Evolutionary conservation across 2,329 filamentous ascomycete species (phyloP).

Genomic region (Xylaria sp.): DNA sequence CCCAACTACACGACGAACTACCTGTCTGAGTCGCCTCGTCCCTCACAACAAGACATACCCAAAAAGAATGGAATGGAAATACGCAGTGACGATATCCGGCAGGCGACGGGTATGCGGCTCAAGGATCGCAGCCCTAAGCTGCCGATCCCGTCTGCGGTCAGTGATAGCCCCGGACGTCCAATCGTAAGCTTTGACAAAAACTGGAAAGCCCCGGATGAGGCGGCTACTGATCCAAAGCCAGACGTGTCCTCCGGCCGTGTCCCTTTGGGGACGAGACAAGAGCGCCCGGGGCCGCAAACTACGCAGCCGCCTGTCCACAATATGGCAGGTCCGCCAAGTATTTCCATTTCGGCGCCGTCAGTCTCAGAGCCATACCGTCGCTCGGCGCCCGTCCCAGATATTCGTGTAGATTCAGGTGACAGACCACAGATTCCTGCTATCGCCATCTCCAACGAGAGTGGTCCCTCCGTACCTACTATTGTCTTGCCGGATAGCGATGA

Average conservation of each 20-base stretch:
- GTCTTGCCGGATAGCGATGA: constrained; percentile 32
- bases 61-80: constrained; percentile 78
- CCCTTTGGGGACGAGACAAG: constrained; percentile 31
- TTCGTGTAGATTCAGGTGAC: constrained; percentile 41
- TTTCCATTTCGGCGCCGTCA: constrained; percentile 33
- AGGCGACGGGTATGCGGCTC: constrained; percentile 82
- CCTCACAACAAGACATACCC: constrained; percentile 40
- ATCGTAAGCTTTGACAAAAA: constrained; percentile 94
- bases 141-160: constrained; percentile 84
- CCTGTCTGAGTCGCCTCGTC: constrained; percentile 34
- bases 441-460: constrained; percentile 38
- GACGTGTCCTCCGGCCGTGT: constrained; percentile 38
- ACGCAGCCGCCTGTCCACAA: constrained; percentile 41
- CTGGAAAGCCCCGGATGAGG: constrained; percentile 69
- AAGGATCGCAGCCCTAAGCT: constrained; percentile 82
- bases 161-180: constrained; percentile 80
- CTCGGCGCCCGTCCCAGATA: constrained; percentile 38
- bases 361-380: constrained; percentile 34
- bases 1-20: constrained; percentile 70
- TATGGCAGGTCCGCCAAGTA: constrained; percentile 50
- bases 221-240: constrained; percentile 67
- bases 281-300: constrained; percentile 26
- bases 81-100: constrained; percentile 78
- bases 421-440: constrained; percentile 48
- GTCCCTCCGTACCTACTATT: constrained; percentile 39